Base-by-base conservation (phyloP, 106 monocot genomes). In the Hemerocallis citrina region DNA sequence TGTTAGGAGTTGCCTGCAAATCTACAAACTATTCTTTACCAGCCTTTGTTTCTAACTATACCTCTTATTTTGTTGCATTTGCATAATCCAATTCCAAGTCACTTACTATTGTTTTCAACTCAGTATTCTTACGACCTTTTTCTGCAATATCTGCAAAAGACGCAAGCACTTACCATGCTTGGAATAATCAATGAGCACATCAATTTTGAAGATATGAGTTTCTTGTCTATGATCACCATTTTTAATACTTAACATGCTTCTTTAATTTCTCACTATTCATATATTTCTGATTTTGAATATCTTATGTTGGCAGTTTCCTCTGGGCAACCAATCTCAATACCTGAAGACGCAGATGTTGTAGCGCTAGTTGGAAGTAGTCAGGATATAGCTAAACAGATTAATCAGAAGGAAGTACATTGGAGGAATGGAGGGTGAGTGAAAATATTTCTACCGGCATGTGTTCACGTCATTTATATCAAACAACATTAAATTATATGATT, bases 121-220 rank as follows among this genome's bases (percentile, higher is more conserved):
- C 71, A 96, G 96, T 96, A 96, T 66, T 91, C 96, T 16, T 91
- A 87, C 32, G 74, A 87, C 40, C 78, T 96, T 17, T 84, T 96
- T 34, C 47, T 90, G 48, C 90, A 96, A 72, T 91, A 81, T 64
- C 81, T 96, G 56, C 96, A 87, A 56, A 96, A 91, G 75, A 74
- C 79, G 27, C 83, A 96, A 61, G 84, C 81, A 17, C 41, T 84
- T 36, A 79, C 76, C 7, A 84, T 96, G 71, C 96, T 96, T 81
- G 96, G 90, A 58, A 62, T 96, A 67, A 90, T 96, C 54, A 96
- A 96, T 75, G 91, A 96, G 57, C 96, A 84, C 57, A 87, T 91
- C 44, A 96, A 90, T 55, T 96, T 96, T 74, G 81, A 91, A 82
- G 86, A 91, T 96, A 78, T 12, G 17, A 48, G 4, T 14, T 10